phyloP scores from a whole-genome alignment of 2,329 filamentous ascomycete species.

The Microsporum canis region DNA sequence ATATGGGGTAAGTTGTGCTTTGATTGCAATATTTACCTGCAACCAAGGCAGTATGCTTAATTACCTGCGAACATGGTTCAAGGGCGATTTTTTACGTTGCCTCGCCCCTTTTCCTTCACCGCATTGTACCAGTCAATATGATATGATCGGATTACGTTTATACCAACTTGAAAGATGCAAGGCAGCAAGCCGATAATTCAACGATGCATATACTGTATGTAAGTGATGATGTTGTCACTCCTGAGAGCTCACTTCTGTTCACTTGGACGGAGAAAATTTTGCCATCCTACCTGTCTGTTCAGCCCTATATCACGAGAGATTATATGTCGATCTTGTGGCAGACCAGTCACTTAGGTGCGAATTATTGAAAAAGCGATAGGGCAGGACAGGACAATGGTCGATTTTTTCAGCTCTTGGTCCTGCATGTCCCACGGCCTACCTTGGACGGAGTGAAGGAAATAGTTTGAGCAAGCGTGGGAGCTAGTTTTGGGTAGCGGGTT shows the following conservation, averaged over 20 bases:
- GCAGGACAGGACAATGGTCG: background rate
- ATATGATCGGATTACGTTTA: background rate
- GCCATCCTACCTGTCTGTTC: background rate
- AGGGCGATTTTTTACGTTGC: background rate
- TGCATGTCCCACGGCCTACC: background rate
- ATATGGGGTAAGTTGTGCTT: background rate
- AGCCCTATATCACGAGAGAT: conserved; percentile 4
- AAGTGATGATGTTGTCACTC: background rate
- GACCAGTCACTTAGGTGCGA: background rate
- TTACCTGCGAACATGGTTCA: background rate
- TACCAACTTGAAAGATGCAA: background rate
- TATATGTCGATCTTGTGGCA: background rate
- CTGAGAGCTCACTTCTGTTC: background rate
- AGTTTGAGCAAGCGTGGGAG: background rate
- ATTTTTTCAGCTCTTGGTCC: background rate
- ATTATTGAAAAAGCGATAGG: background rate
- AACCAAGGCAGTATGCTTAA: background rate
- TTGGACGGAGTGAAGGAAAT: background rate
- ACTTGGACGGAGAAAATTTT: background rate
- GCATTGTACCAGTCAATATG: background rate
- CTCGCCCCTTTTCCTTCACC: background rate
- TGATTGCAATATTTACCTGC: background rate
- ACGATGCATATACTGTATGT: background rate
- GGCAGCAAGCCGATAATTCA: background rate
- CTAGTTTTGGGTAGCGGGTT: background rate